Conservation (phyloP, 2,329 filamentous ascomycete species). For the Fusarium lateritium region DNA sequence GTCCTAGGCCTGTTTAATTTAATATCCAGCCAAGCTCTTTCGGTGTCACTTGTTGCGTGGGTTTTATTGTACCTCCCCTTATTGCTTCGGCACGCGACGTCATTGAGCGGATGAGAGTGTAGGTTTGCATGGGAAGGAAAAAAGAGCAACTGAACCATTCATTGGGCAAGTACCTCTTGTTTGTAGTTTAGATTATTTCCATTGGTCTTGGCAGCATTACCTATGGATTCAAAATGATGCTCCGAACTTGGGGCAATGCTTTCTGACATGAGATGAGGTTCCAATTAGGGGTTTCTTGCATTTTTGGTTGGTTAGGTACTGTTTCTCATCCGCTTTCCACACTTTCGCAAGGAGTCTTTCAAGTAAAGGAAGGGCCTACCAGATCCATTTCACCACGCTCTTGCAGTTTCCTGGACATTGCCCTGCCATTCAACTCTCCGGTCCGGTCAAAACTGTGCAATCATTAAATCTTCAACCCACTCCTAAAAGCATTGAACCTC, state of each 20-base stretch:
- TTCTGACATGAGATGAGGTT: neutral
- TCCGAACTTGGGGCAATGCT: too few species aligned
- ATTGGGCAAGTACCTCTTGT: too few species aligned
- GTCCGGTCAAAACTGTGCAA: neutral
- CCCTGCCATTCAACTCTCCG: conserved; percentile 4
- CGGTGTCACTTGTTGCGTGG: too few species aligned
- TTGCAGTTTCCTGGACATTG: conserved; percentile 4
- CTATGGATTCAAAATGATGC: neutral
- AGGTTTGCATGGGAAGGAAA: too few species aligned
- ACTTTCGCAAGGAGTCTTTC: neutral
- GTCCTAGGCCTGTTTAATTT: too few species aligned
- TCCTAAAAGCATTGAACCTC: conserved; percentile 22
- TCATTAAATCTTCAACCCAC: conserved; percentile 12
- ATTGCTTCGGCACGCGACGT: too few species aligned
- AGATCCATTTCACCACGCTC: neutral
- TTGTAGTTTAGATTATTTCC: too few species aligned
- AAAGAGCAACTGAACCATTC: too few species aligned
- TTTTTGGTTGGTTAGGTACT: conserved; percentile 4
- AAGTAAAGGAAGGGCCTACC: conserved; percentile 5
- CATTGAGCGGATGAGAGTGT: too few species aligned
- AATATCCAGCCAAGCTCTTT: too few species aligned
- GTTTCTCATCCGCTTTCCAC: neutral
- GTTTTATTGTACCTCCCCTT: too few species aligned
- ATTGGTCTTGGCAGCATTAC: too few species aligned
- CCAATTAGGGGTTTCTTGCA: neutral